phyloP scores from a whole-genome alignment of 352 stramenopile genomes.

The Phytophthora vignae region DNA sequence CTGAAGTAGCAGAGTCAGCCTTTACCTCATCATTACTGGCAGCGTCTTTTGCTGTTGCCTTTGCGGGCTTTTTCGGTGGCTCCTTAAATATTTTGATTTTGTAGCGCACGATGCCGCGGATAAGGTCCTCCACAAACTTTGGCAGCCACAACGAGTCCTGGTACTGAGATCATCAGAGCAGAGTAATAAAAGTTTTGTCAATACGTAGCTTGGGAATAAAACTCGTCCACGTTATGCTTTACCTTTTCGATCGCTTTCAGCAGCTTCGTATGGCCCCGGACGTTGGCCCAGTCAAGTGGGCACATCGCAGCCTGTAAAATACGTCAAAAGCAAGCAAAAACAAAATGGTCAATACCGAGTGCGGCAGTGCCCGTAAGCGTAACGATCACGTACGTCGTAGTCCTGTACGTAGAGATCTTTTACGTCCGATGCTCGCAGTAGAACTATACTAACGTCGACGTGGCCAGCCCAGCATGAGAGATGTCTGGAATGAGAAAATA shows the following conservation, averaged over 20 bases:
- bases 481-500: conserved; percentile 44
- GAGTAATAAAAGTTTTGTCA: not conserved
- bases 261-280: conserved; percentile 55
- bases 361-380: not conserved
- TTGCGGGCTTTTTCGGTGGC: conserved; percentile 33
- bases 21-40: conserved; percentile 1
- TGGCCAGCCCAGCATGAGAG: conserved; percentile 76
- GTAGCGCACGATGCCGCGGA: conserved; percentile 75
- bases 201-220: not conserved
- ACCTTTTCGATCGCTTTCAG: conserved; percentile 68
- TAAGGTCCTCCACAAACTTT: conserved; percentile 76
- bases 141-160: conserved; percentile 72
- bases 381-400: conserved; percentile 53
- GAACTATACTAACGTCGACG: conserved; percentile 53
- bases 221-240: not conserved
- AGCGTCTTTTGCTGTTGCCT: conserved; percentile 7
- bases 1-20: not conserved
- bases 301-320: conserved; percentile 27
- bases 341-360: not conserved
- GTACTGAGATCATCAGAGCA: conserved; percentile 34
- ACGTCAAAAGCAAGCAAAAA: not conserved
- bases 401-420: conserved; percentile 75
- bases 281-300: conserved; percentile 66
- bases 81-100: conserved; percentile 81
- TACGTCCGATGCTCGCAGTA: conserved; percentile 57